phyloP scores from a whole-genome alignment of 805 yeast genomes.

The Ogataea thermomethanolica region DNA sequence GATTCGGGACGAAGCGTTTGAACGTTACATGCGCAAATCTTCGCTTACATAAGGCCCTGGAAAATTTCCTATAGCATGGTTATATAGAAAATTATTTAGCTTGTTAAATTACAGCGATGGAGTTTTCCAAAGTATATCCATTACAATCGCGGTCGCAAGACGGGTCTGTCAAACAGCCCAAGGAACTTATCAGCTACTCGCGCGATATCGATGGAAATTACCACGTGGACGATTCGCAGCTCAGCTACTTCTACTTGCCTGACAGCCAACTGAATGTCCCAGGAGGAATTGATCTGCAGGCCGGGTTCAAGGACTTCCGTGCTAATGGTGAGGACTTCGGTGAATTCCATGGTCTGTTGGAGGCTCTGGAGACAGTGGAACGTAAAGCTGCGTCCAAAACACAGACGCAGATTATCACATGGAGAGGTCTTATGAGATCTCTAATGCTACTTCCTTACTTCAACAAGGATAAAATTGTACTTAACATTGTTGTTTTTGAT shows the following conservation, averaged over 20 bases:
- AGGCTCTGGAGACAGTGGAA: conserved; percentile 57
- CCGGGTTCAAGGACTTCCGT: conserved; percentile 60
- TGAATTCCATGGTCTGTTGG: conserved; percentile 52
- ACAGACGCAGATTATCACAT: conserved; percentile 68
- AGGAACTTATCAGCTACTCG: conserved; percentile 69
- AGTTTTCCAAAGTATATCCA: conserved; percentile 31
- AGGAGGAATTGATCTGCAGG: conserved; percentile 56
- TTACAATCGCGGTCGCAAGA: conserved; percentile 50
- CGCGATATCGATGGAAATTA: conserved; percentile 50
- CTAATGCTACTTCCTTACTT: conserved; percentile 66
- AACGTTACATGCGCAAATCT: too few relatives aligned
- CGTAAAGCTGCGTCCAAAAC: conserved; percentile 40
- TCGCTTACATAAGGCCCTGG: too few relatives aligned
- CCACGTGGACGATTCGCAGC: conserved; percentile 47
- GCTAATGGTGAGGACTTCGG: conserved; percentile 54
- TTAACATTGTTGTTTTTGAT: conserved; percentile 68
- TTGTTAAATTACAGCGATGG: conserved; percentile 2
- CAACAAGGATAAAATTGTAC: conserved; percentile 50
- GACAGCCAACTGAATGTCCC: conserved; percentile 55
- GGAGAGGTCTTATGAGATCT: conserved; percentile 80
- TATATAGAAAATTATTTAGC: conserved; percentile 3
- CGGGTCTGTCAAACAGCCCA: conserved; percentile 80
- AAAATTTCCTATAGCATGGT: too few relatives aligned
- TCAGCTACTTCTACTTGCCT: conserved; percentile 79
- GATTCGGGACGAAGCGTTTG: too few relatives aligned